Percentiles rank a stretch among this genome's conserved stretches.
phyloP scores from a whole-genome alignment of 768 basidiomycete species.

The Suillus spraguei region DNA sequence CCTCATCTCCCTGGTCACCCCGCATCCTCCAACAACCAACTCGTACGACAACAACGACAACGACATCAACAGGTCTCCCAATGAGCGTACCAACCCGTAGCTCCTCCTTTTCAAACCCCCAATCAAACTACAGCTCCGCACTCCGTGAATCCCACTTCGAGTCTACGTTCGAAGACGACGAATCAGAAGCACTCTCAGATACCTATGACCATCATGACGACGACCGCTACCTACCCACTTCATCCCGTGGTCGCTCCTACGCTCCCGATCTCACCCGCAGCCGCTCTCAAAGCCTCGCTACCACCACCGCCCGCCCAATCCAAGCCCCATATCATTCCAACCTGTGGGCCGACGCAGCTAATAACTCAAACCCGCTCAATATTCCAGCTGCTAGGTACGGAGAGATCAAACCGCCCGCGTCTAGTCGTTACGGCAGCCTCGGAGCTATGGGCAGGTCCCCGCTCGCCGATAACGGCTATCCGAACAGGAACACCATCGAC shows the following conservation, averaged over 20 bases:
- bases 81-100: constrained; percentile 65
- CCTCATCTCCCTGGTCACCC: constrained; percentile 43
- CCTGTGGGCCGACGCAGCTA: constrained; percentile 58
- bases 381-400: constrained; percentile 57
- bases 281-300: constrained; percentile 76
- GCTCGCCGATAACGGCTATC: constrained; percentile 54
- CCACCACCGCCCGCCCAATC: constrained; percentile 50
- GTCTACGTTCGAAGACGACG: constrained; percentile 83
- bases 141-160: constrained; percentile 72
- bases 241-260: constrained; percentile 61
- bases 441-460: constrained; percentile 59
- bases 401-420: constrained; percentile 63
- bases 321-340: constrained; percentile 45
- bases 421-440: constrained; percentile 66
- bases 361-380: constrained; percentile 52
- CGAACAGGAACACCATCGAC: constrained; percentile 47
- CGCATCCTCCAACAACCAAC: constrained; percentile 41
- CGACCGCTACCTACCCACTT: constrained; percentile 50
- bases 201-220: constrained; percentile 45
- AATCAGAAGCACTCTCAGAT: constrained; percentile 64
- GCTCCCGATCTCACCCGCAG: constrained; percentile 68
- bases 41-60: constrained; percentile 26
- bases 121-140: constrained; percentile 58
- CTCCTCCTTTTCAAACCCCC: constrained; percentile 67
- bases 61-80: constrained; percentile 34